These are phyloP conservation scores for Pleurotus djamor DNA, from an alignment of 768 basidiomycete genomes.

Conservation along the genomic window DNA sequence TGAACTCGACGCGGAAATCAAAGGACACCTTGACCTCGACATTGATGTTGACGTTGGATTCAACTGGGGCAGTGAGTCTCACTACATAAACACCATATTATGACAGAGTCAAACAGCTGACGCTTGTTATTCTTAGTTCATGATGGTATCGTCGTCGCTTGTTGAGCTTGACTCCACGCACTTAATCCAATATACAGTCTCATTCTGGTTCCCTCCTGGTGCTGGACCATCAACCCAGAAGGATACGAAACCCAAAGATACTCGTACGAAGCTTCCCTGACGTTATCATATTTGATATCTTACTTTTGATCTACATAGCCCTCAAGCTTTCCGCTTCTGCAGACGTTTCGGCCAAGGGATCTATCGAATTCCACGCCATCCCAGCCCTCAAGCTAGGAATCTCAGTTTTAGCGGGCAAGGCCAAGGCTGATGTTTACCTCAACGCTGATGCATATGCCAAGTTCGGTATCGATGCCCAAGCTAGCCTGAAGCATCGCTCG, in stretches of 20 bases:
- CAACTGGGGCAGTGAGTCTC: background rate
- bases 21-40: background rate
- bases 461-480: conserved; percentile 15
- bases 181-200: background rate
- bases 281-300: too few species aligned
- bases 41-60: conserved; percentile 2
- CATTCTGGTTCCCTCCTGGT: conserved; percentile 5
- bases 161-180: too few species aligned
- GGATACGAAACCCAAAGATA: conserved; percentile 3
- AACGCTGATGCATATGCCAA: conserved; percentile 23
- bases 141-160: too few species aligned
- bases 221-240: background rate
- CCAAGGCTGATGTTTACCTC: conserved; percentile 12
- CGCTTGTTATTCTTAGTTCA: too few species aligned
- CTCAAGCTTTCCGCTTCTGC: conserved; percentile 21
- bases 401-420: conserved; percentile 14
- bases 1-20: background rate
- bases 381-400: conserved; percentile 25
- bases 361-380: conserved; percentile 27
- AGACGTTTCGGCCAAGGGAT: conserved; percentile 19
- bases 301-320: background rate
- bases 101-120: too few species aligned
- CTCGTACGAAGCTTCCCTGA: background rate
- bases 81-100: too few species aligned
- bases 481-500: background rate